Conservation (phyloP, 768 basidiomycete genomes). For the Hericium erinaceus region DNA sequence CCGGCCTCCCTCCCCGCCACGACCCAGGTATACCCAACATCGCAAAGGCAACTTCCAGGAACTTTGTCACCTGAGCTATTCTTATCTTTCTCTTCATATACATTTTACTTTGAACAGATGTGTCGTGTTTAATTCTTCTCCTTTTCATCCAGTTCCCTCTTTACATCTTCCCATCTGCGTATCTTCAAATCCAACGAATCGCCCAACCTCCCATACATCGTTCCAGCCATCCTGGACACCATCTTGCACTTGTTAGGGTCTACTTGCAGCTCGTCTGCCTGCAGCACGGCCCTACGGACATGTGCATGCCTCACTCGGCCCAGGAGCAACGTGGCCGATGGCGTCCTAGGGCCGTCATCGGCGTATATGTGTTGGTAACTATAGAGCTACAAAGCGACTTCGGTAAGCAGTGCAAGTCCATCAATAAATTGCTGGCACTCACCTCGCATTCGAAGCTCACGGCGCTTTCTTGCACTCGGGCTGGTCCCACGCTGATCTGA, state of each 20-base stretch:
- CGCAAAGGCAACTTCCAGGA: too few relatives aligned
- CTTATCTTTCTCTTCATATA: too few relatives aligned
- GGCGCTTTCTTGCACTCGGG: slow-evolving; percentile 48
- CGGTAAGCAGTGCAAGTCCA: too few relatives aligned
- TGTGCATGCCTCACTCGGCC: slow-evolving; percentile 48
- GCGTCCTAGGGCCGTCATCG: slow-evolving; percentile 23
- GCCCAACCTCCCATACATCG: slow-evolving; percentile 38
- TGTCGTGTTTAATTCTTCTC: too few relatives aligned
- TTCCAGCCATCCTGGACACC: slow-evolving; percentile 47
- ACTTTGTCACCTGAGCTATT: too few relatives aligned
- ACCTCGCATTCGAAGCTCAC: slow-evolving; percentile 57
- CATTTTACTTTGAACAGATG: too few relatives aligned
- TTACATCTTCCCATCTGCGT: too few relatives aligned
- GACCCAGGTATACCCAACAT: too few relatives aligned
- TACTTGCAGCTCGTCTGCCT: slow-evolving; percentile 29
- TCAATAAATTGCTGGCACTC: not conserved
- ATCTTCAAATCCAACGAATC: slow-evolving; percentile 31
- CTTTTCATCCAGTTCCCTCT: too few relatives aligned
- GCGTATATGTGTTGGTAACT: slow-evolving; percentile 39
- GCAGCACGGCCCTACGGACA: slow-evolving; percentile 40
- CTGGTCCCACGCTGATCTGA: slow-evolving; percentile 30
- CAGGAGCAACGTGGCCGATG: slow-evolving; percentile 38
- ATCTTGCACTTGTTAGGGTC: slow-evolving; percentile 40
- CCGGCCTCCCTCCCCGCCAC: too few relatives aligned
- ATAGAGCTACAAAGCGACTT: slow-evolving; percentile 29